Percentiles rank a stretch among this genome's conserved stretches.
These are phyloP conservation scores for Erodium moschatum DNA, from an alignment of 441 rosid genomes.

Conservation along the genomic window DNA sequence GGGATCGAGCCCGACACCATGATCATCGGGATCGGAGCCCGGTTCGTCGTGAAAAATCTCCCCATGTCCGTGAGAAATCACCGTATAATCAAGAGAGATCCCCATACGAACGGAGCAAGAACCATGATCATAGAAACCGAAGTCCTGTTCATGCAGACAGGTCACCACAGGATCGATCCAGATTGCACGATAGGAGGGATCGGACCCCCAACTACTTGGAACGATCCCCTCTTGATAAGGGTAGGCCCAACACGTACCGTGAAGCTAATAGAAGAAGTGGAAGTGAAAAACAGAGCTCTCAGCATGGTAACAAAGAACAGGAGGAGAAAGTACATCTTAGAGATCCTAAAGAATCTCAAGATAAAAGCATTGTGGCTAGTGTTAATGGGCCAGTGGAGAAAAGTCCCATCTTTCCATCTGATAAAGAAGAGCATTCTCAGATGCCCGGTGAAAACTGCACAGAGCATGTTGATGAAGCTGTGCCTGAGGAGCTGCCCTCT, in stretches of 20 bases:
- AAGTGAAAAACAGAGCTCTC: slow-evolving; percentile 51
- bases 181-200: slow-evolving; percentile 64
- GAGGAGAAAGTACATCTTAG: slow-evolving; percentile 48
- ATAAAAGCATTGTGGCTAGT: slow-evolving; percentile 30
- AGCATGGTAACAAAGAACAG: slow-evolving; percentile 35
- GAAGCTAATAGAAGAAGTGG: slow-evolving; percentile 55
- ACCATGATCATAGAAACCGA: slow-evolving; percentile 57
- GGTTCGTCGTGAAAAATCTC: slow-evolving; percentile 32
- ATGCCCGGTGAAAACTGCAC: slow-evolving; percentile 34
- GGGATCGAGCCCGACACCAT: slow-evolving; percentile 51
- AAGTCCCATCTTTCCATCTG: slow-evolving; percentile 35
- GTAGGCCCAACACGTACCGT: slow-evolving; percentile 34
- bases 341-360: slow-evolving; percentile 62
- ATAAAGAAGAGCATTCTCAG: slow-evolving; percentile 41
- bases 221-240: slow-evolving; percentile 53
- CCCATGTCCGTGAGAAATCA: slow-evolving; percentile 31
- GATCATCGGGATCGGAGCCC: slow-evolving; percentile 33
- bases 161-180: slow-evolving; percentile 57
- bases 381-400: slow-evolving; percentile 39
- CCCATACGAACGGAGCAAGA: slow-evolving; percentile 59
- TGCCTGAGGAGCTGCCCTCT: slow-evolving; percentile 66
- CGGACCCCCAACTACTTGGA: slow-evolving; percentile 51
- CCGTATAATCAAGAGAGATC: slow-evolving; percentile 51
- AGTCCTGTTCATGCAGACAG: slow-evolving; percentile 70
- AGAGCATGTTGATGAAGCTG: slow-evolving; percentile 41